These are phyloP conservation scores for Luffa acutangula DNA, from an alignment of 306 rosid species.

Conservation along the genomic window DNA sequence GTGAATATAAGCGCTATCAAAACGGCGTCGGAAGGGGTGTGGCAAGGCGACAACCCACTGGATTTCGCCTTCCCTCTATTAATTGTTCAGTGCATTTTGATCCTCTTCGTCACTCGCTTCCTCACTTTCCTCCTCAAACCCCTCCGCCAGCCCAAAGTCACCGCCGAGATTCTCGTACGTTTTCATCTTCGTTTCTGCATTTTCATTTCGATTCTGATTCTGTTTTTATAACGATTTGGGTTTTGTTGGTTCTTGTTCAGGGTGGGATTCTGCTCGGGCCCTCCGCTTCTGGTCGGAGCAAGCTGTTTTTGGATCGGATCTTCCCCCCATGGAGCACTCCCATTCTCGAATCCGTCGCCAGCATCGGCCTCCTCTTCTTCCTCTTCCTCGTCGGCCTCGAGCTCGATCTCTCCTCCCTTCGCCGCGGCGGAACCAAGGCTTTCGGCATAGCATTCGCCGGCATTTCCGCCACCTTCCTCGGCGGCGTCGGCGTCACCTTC, in stretches of 20 bases:
- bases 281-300: constrained; percentile 49
- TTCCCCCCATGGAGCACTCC: constrained; percentile 68
- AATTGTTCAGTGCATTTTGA: constrained; percentile 39
- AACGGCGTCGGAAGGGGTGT: constrained; percentile 51
- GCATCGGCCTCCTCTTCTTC: constrained; percentile 65
- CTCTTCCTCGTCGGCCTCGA: constrained; percentile 68
- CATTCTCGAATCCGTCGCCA: constrained; percentile 58
- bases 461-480: constrained; percentile 47
- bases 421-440: constrained; percentile 44
- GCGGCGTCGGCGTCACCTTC: constrained; percentile 54
- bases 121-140: constrained; percentile 65
- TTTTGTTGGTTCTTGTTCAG: constrained; percentile 15
- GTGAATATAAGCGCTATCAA: constrained; percentile 50
- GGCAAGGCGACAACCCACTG: constrained; percentile 78
- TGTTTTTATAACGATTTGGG: too few relatives aligned
- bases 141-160: constrained; percentile 77
- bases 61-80: constrained; percentile 69
- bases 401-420: constrained; percentile 47
- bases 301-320: constrained; percentile 28
- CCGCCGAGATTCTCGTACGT: constrained; percentile 54
- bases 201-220: too few relatives aligned
- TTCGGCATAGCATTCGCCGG: constrained; percentile 58
- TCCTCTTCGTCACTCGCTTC: constrained; percentile 38
- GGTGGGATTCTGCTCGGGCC: constrained; percentile 80
- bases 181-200: not conserved